Conservation (phyloP, 192 early-diverging fungal genomes). For the Dissophora ornata region DNA sequence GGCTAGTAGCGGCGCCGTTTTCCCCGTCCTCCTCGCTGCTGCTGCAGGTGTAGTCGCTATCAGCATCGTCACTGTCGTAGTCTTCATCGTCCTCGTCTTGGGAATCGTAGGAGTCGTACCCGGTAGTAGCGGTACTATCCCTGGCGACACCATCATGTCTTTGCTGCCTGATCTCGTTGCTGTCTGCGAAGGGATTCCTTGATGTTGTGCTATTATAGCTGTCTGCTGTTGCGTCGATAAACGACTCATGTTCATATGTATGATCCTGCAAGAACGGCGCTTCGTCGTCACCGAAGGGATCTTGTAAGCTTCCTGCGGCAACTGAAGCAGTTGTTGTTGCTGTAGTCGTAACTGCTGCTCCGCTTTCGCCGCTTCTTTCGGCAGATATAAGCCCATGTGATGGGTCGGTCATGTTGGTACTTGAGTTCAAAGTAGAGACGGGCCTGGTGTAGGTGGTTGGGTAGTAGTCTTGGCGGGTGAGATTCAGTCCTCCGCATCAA, state of each 20-base stretch:
- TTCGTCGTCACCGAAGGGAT: conserved; percentile 12
- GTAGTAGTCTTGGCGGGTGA: background rate
- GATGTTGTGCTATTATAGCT: conserved; percentile 7
- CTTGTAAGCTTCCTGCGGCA: background rate
- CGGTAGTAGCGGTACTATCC: background rate
- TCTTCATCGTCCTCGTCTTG: conserved; percentile 11
- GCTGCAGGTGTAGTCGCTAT: conserved; percentile 4
- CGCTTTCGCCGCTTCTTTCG: background rate
- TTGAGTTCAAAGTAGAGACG: background rate
- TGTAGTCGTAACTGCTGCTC: background rate
- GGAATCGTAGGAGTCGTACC: conserved; percentile 40
- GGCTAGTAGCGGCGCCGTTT: too few relatives aligned
- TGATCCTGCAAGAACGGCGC: background rate
- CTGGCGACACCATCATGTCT: too few relatives aligned
- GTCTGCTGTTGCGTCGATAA: conserved; percentile 32
- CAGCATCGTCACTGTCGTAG: background rate
- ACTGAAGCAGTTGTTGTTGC: too few relatives aligned
- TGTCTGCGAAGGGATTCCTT: conserved; percentile 19
- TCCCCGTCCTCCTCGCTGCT: too few relatives aligned
- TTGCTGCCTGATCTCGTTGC: too few relatives aligned
- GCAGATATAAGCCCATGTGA: conserved; percentile 4
- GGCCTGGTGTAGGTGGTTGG: background rate
- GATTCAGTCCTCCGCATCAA: conserved; percentile 20
- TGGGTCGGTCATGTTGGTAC: conserved; percentile 3
- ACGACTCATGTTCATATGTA: conserved; percentile 22